Evolutionary conservation across 352 stramenopile species (phyloP).

Genomic region (Phytophthora boehmeriae): DNA sequence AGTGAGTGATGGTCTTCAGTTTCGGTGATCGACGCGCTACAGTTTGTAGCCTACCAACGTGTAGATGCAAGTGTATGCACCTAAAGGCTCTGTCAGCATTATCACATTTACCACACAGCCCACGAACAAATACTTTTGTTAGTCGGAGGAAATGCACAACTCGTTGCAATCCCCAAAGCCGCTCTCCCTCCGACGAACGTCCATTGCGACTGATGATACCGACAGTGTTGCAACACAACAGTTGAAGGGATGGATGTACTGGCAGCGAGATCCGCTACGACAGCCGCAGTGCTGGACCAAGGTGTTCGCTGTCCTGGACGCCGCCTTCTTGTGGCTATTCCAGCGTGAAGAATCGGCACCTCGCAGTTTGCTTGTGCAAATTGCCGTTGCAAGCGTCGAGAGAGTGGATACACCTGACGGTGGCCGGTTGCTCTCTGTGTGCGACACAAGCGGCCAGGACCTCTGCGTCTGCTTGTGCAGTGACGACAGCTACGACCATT

Average conservation of each 20-base stretch:
- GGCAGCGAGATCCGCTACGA: constrained; percentile 51
- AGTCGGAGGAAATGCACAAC: neutral
- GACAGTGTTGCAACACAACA: neutral
- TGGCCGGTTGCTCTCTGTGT: constrained; percentile 40
- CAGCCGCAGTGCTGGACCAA: constrained; percentile 68
- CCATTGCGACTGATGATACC: neutral
- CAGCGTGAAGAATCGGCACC: constrained; percentile 39
- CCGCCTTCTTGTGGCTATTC: constrained; percentile 65
- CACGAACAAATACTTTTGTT: neutral
- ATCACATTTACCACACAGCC: neutral
- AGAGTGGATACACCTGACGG: constrained; percentile 15
- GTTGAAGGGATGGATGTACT: constrained; percentile 61
- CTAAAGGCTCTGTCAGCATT: neutral
- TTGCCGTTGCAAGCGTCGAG: constrained; percentile 55
- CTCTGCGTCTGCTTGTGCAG: constrained; percentile 49
- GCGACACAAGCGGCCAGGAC: constrained; percentile 54
- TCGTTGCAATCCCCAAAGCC: neutral
- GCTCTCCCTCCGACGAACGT: neutral
- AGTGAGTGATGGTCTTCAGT: constrained; percentile 14
- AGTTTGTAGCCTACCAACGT: too few species aligned
- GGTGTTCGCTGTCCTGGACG: constrained; percentile 60
- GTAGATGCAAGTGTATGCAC: too few species aligned
- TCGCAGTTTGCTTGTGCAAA: constrained; percentile 49
- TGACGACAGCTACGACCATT: constrained; percentile 30
- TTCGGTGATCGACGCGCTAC: too few species aligned